Evolutionary conservation across 805 yeast genomes (phyloP).

Genomic region (Sugiyamaella mastotermitis): DNA sequence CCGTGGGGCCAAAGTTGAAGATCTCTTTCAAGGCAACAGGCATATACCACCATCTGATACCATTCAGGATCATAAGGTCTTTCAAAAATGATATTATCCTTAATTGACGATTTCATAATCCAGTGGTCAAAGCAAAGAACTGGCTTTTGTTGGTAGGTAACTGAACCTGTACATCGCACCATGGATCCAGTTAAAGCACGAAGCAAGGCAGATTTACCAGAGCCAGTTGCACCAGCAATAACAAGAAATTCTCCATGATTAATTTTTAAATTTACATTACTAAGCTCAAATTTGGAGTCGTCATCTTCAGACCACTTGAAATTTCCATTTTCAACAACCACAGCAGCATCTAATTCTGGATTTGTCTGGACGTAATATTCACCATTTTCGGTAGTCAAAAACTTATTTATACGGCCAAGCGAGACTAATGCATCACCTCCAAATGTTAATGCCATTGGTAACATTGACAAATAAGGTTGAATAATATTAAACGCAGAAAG

Average conservation of each 20-base stretch:
- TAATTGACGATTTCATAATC: conserved; percentile 66
- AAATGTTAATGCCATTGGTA: too few species aligned
- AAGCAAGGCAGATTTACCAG: conserved; percentile 64
- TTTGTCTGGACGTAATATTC: too few species aligned
- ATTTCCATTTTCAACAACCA: too few species aligned
- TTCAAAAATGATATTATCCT: conserved; percentile 70
- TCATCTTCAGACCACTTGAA: too few species aligned
- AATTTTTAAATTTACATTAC: too few species aligned
- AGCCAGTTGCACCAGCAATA: conserved; percentile 64
- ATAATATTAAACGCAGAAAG: too few species aligned
- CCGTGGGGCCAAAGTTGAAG: conserved; percentile 61
- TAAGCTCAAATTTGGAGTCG: too few species aligned
- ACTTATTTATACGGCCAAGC: too few species aligned
- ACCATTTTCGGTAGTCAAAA: too few species aligned
- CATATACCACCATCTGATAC: conserved; percentile 48
- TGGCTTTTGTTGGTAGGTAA: conserved; percentile 43
- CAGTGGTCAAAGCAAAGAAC: conserved; percentile 63
- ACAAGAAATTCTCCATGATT: conserved; percentile 59
- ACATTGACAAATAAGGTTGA: too few species aligned
- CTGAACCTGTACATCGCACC: conserved; percentile 43
- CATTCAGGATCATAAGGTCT: conserved; percentile 39
- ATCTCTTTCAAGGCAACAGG: conserved; percentile 62
- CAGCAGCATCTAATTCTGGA: too few species aligned
- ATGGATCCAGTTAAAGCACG: conserved; percentile 61
- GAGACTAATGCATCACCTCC: too few species aligned